Evolutionary conservation across 306 rosid species (phyloP).

Genomic region (Coriaria nepalensis): DNA sequence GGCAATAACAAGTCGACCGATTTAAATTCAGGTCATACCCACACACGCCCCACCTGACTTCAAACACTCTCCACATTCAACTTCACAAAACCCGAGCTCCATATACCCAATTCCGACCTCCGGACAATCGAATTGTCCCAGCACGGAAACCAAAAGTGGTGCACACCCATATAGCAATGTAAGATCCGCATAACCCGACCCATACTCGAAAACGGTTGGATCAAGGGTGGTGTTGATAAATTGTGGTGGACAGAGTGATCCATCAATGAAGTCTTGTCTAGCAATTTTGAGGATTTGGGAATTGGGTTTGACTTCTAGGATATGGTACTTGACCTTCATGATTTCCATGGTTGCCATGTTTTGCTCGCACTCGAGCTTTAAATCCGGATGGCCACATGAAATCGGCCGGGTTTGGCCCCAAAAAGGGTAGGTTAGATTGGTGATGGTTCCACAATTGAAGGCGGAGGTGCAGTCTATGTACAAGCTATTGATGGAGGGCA

Average conservation of each 20-base stretch:
- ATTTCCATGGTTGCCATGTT: not conserved
- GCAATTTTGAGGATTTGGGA: not conserved
- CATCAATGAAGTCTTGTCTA: conserved; percentile 1
- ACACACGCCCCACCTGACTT: conserved; percentile 3
- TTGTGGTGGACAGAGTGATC: not conserved
- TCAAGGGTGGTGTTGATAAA: conserved; percentile 6
- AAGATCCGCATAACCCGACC: not conserved
- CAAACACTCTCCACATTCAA: conserved; percentile 4
- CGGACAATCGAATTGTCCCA: not conserved
- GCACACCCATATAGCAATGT: conserved; percentile 8
- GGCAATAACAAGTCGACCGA: not conserved
- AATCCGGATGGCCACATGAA: conserved; percentile 2
- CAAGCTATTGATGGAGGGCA: no score
- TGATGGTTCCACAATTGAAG: conserved; percentile 1
- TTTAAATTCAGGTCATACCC: conserved; percentile 1
- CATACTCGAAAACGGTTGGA: not conserved
- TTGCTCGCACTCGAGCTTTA: conserved; percentile 6
- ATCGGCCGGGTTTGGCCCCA: conserved; percentile 7
- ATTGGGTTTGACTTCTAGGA: not conserved
- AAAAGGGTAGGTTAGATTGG: conserved; percentile 2
- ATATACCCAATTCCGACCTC: conserved; percentile 3
- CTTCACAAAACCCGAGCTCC: conserved; percentile 3
- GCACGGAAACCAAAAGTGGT: not conserved
- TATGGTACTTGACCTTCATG: conserved; percentile 2
- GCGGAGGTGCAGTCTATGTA: not conserved